phyloP scores from a whole-genome alignment of 2,329 filamentous ascomycete species.

The Ceratocystis huliohia region DNA sequence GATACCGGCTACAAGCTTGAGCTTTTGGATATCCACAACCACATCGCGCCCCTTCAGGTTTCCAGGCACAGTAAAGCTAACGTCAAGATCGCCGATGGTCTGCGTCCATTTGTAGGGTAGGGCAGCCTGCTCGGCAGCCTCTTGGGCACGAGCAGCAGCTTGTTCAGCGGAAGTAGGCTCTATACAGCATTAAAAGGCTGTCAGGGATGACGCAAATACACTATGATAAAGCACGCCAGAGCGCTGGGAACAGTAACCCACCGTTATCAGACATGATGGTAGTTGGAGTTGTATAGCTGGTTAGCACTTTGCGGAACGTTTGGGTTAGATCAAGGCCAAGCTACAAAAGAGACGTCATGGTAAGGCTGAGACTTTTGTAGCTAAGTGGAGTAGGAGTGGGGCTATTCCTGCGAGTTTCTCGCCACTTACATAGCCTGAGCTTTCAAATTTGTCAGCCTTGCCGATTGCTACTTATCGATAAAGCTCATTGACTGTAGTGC shows the following conservation, averaged over 20 bases:
- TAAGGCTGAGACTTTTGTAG: slow-evolving; percentile 26
- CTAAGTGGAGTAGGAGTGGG: background rate
- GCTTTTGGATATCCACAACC: slow-evolving; percentile 69
- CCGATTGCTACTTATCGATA: slow-evolving; percentile 1
- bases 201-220: background rate
- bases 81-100: slow-evolving; percentile 75
- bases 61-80: slow-evolving; percentile 63
- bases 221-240: background rate
- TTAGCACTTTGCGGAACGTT: background rate
- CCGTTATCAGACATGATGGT: slow-evolving; percentile 33
- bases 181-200: slow-evolving; percentile 23
- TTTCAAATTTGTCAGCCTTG: slow-evolving; percentile 10
- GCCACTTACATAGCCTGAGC: background rate
- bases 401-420: background rate
- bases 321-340: too few relatives aligned
- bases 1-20: slow-evolving; percentile 62
- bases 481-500: too few relatives aligned
- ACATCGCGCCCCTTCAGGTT: slow-evolving; percentile 79
- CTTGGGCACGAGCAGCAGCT: slow-evolving; percentile 51
- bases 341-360: slow-evolving; percentile 14
- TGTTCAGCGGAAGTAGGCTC: slow-evolving; percentile 45
- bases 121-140: slow-evolving; percentile 74
- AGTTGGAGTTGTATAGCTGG: background rate
- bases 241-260: slow-evolving; percentile 20
- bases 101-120: slow-evolving; percentile 98